Evolutionary conservation across 306 rosid species (phyloP).

Genomic region (Pyrus communis): DNA sequence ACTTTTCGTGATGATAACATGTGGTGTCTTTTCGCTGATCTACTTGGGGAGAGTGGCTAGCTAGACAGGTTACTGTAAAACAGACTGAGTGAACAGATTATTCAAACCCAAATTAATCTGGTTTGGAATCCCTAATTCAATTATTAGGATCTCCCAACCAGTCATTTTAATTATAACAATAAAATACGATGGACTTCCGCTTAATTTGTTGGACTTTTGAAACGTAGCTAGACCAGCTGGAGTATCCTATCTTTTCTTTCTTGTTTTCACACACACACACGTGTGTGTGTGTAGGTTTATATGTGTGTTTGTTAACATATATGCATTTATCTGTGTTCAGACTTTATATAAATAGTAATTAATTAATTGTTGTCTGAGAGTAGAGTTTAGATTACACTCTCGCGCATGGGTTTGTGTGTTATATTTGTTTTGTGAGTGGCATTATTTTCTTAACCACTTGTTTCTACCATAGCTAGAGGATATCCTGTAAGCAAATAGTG

Average conservation of each 20-base stretch:
- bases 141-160: too few species aligned
- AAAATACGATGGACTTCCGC: too few species aligned
- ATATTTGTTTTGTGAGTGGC: not conserved
- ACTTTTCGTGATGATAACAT: not conserved
- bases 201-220: too few species aligned
- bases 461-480: not conserved
- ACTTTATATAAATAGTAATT: too few species aligned
- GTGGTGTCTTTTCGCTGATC: not conserved
- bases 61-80: not conserved
- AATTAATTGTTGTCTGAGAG: not conserved
- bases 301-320: too few species aligned
- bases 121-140: not conserved
- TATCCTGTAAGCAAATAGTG: not conserved
- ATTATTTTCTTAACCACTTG: not conserved
- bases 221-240: too few species aligned
- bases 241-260: too few species aligned
- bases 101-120: not conserved
- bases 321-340: too few species aligned
- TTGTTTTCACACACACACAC: too few species aligned
- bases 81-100: not conserved
- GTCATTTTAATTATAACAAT: too few species aligned
- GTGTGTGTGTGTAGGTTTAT: too few species aligned
- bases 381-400: not conserved
- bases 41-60: not conserved
- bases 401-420: not conserved